Evolutionary conservation across 2,329 filamentous ascomycete species (phyloP), one percentile per base, ranked within the genome.

Genomic region (Ascomycota sp.): DNA sequence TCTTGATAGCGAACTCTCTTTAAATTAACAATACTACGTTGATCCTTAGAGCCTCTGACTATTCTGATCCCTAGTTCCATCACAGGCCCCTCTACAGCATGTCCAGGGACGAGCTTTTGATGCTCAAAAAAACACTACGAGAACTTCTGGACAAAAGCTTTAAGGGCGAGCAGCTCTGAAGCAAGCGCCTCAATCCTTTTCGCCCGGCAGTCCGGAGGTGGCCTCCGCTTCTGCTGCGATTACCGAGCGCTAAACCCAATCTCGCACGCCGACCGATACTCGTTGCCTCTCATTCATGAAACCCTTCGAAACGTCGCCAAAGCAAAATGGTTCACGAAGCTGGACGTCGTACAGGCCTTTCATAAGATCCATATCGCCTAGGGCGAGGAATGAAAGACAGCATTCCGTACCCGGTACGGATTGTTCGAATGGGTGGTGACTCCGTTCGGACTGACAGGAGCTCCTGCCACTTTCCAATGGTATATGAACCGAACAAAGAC

Each of bases 241-340:
- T 17, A 17, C 15, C 15, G 15, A 17, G 15, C 15, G 15, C 15
- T 17, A 4, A 17, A 17, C 15, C 3, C 15, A 3, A 17, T 17
- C 15, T 17, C 15, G 15, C 15, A 4, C 4, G 15, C 15, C 15
- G 15, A 17, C 15, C 4, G 11, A 12, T 25, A 25, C 23, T 10
- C 23, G 7, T 7, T 25, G 7, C 23, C 23, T 10, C 24, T 25
- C 8, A n/a, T 25, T 25, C 4, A 25, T 5, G 24, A 25, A 5
- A 25, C 24, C 3, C n/a, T 25, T 4, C 24, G 24, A 6, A 25
- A 8, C n/a, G 8, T 25, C 40, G 4, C 26, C 32, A 13, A 36
- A 38, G 32, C 25, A 34, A 11, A 12, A 13, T 25, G n/a, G 24
- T 25, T 25, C n/a, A 25, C 24, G 4, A 25, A 25, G 5, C 11